Evolutionary conservation across 2,329 filamentous ascomycete genomes (phyloP).

Genomic region (Tolypocladium sp.): DNA sequence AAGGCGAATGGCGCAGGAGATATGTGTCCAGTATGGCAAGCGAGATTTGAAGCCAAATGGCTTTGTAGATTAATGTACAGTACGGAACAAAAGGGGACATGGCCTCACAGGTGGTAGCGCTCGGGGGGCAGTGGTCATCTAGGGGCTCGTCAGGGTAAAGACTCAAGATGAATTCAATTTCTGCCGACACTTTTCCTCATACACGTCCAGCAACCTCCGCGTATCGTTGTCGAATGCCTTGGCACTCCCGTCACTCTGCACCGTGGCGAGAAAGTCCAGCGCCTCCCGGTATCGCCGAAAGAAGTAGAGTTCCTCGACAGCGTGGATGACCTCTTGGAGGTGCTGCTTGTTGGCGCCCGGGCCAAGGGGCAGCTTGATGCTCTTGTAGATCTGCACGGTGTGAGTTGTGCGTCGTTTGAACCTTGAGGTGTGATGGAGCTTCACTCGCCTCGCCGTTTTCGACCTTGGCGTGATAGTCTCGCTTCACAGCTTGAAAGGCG

Average conservation of each 20-base stretch:
- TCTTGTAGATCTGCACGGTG: slow-evolving; percentile 30
- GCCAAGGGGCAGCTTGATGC: slow-evolving; percentile 30
- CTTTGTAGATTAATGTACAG: background rate
- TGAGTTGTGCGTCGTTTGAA: background rate
- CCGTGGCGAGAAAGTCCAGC: slow-evolving; percentile 26
- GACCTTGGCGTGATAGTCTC: slow-evolving; percentile 35
- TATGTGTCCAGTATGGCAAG: background rate
- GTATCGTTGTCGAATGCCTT: slow-evolving; percentile 34
- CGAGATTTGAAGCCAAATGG: background rate
- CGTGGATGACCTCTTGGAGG: slow-evolving; percentile 42
- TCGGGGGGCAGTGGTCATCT: too few relatives aligned
- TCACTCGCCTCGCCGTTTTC: slow-evolving; percentile 44
- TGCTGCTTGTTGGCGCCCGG: slow-evolving; percentile 32
- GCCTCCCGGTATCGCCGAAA: slow-evolving; percentile 37
- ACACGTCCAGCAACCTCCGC: slow-evolving; percentile 27
- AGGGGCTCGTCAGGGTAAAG: too few relatives aligned
- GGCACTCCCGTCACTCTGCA: slow-evolving; percentile 20
- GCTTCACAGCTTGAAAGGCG: slow-evolving; percentile 36
- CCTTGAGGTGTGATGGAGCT: background rate
- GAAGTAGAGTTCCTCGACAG: slow-evolving; percentile 50
- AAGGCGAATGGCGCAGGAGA: too few relatives aligned
- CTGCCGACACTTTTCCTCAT: slow-evolving; percentile 30
- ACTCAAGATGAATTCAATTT: slow-evolving; percentile 12
- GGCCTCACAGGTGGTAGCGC: background rate
- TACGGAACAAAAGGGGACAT: background rate